Base-by-base conservation (phyloP, 495 filamentous ascomycete species). In the Xylaria acuta region DNA sequence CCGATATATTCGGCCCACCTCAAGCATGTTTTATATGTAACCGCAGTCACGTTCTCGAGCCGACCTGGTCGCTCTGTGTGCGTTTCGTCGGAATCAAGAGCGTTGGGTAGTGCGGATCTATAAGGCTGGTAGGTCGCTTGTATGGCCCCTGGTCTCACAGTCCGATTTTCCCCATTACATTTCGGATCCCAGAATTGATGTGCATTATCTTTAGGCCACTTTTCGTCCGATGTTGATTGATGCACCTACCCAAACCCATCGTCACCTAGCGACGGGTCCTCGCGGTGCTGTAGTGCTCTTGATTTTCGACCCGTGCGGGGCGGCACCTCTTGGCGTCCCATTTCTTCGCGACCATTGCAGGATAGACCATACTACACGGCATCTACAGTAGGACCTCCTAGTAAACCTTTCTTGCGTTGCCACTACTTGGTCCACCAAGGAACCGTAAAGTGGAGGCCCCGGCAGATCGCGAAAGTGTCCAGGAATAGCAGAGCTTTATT, bases 391-490 rank as follows among this genome's bases (percentile, higher is more conserved):
- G 12, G 25, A 56, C 54, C 54, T 38, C n/a, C 2, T 6, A 9
- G 0, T 4, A 34, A 41, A 41, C 9, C 59, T 63, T 38, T 25
- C n/a, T 41, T 41, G 59, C 59, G 7, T 27, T 12, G 59, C n/a
- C 38, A 63, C 59, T 63, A 63, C 1, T n/a, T n/a, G n/a, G n/a
- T n/a, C n/a, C 59, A 63, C 47, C 41, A 66, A 40, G 45, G 47
- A 53, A 34, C 64, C 34, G 47, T 56, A 4, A 54, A 41, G 64
- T 49, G 64, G 64, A 53, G 40, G n/a, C n/a, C 45, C 30, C 64
- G 64, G 64, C 43, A 66, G 64, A 66, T 66, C 64, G 47, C 34
- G 64, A 54, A 59, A 41, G 25, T 22, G 27, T 67, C 64, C 47
- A 41, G 34, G 47, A 67, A 67, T 40, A 40, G n/a, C 64, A 63